Conservation (phyloP, 176 grass and related monocot species). For the Oryza longistaminata region DNA sequence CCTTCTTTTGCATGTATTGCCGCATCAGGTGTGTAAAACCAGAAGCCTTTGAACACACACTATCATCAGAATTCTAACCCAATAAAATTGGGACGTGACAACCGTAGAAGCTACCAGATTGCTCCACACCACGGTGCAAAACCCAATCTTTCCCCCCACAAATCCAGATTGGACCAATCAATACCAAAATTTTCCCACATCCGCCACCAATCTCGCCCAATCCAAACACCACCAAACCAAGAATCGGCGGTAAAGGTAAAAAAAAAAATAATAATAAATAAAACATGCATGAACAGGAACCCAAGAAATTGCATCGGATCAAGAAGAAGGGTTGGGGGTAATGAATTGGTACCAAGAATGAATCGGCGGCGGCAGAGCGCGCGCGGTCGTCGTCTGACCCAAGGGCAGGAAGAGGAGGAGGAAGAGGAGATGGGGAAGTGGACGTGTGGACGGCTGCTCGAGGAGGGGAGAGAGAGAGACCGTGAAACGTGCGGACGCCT, state of each 20-base stretch:
- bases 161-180: slow-evolving; percentile 1
- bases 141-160: not conserved
- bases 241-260: too few relatives aligned
- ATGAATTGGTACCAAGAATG: slow-evolving; percentile 32
- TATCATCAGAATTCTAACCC: not conserved
- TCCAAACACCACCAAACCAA: not conserved
- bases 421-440: not conserved
- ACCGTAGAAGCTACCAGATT: not conserved
- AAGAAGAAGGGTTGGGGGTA: not conserved
- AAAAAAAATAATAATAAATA: not conserved
- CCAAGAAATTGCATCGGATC: not conserved
- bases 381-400: not conserved
- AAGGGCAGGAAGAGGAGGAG: not conserved
- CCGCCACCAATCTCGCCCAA: not conserved
- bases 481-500: too few relatives aligned
- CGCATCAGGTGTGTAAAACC: not conserved
- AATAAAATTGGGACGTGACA: not conserved
- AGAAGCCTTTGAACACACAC: not conserved
- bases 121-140: not conserved
- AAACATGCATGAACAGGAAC: not conserved
- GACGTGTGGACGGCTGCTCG: not conserved
- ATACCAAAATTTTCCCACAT: not conserved
- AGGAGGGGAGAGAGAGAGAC: too few relatives aligned
- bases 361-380: not conserved
- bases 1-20: not conserved